Conservation (phyloP, 208 protist genomes). For the Polymyxa betae region DNA sequence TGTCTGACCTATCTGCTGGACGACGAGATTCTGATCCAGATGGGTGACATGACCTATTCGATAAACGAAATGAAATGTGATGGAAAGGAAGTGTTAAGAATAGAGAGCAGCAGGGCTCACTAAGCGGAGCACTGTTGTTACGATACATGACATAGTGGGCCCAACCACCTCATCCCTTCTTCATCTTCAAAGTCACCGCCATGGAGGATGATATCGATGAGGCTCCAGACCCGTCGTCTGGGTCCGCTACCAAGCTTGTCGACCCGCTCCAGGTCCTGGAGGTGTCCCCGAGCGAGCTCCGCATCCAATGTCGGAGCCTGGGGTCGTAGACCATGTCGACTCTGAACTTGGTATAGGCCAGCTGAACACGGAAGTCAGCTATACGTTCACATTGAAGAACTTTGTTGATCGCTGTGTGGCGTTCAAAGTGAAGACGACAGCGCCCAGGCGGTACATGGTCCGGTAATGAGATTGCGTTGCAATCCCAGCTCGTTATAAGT, state of each 20-base stretch:
- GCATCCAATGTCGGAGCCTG: constrained; percentile 4
- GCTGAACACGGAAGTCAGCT: constrained; percentile 21
- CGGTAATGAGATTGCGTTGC: not conserved
- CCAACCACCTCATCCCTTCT: no score
- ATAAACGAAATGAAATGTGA: no score
- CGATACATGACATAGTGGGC: no score
- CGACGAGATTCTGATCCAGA: no score
- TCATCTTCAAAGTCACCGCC: no score
- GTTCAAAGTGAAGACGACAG: constrained; percentile 45
- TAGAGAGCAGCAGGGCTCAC: no score
- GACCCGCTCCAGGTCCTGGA: not conserved
- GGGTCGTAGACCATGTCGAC: not conserved
- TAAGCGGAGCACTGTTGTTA: no score
- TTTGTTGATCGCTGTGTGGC: not conserved
- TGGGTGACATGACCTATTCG: no score
- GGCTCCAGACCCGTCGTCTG: not conserved
- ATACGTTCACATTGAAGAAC: constrained; percentile 10
- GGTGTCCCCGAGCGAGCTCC: constrained; percentile 16
- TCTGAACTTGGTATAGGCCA: not conserved
- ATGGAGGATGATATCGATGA: not conserved
- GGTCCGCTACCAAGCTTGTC: not conserved
- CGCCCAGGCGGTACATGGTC: constrained; percentile 44
- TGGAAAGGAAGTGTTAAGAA: no score
- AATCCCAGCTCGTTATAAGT: not conserved
- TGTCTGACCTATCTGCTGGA: no score